A percentile compares a stretch with the other conserved stretches of the same genome.
These are phyloP conservation scores for Penicillium occitanis DNA, from an alignment of 2,329 filamentous ascomycete genomes.

Conservation along the genomic window DNA sequence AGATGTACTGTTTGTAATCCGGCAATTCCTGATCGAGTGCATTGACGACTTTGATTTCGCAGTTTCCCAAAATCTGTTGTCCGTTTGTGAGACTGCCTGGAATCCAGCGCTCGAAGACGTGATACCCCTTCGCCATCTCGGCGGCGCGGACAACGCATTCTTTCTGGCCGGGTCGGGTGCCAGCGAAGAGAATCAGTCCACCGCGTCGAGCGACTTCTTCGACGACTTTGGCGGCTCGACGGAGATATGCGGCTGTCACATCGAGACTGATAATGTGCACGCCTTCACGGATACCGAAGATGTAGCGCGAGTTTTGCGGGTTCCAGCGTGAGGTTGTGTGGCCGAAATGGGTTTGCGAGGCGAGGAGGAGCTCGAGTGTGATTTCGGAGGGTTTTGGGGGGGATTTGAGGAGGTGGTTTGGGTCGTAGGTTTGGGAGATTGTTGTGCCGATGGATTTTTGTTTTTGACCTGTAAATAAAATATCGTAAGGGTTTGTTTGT, in stretches of 20 bases:
- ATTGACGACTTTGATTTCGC: conserved; percentile 73
- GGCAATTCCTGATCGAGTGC: conserved; percentile 64
- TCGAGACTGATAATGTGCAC: conserved; percentile 94
- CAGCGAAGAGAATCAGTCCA: conserved; percentile 86
- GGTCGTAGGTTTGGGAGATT: conserved; percentile 32
- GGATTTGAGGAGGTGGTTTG: conserved; percentile 54
- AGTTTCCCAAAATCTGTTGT: conserved; percentile 76
- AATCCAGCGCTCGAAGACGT: conserved; percentile 90
- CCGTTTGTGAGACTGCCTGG: conserved; percentile 91
- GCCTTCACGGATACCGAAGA: conserved; percentile 82
- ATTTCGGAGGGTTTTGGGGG: conserved; percentile 78
- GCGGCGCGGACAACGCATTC: conserved; percentile 79
- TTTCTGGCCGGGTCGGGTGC: conserved; percentile 79
- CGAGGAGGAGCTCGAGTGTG: conserved; percentile 86
- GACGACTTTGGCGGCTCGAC: conserved; percentile 90
- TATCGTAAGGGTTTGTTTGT: no score
- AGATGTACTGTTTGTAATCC: conserved; percentile 66
- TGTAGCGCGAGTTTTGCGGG: conserved; percentile 88
- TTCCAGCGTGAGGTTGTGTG: conserved; percentile 93
- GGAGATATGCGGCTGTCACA: conserved; percentile 79
- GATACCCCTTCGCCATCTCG: conserved; percentile 72
- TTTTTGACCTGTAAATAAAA: conserved; percentile 27
- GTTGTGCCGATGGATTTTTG: conserved; percentile 36
- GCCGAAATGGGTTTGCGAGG: conserved; percentile 83
- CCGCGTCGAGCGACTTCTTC: conserved; percentile 79